These are phyloP conservation scores for Aspergillus leporis DNA, from an alignment of 495 filamentous ascomycete genomes.

Conservation along the genomic window DNA sequence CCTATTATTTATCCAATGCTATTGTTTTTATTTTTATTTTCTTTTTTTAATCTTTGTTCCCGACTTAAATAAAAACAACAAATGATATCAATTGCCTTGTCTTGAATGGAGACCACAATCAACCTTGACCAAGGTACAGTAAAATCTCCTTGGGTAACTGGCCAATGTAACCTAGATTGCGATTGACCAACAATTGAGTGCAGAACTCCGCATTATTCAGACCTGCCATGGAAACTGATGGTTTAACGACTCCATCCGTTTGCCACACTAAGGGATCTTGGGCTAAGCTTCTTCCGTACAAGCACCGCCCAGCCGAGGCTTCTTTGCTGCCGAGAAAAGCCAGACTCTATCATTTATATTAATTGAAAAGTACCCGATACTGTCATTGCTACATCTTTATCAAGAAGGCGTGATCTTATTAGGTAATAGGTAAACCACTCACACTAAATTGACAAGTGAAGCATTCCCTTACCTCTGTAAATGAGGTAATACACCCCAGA, in stretches of 20 bases:
- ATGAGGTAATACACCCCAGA: too few relatives aligned
- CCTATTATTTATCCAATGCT: not conserved
- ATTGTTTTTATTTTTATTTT: not conserved
- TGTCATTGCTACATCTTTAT: not conserved
- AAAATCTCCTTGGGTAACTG: too few relatives aligned
- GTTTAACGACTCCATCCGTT: too few relatives aligned
- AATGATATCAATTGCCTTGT: too few relatives aligned
- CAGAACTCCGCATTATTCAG: too few relatives aligned
- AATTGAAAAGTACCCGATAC: not conserved
- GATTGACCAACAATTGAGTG: too few relatives aligned
- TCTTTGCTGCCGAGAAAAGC: not conserved
- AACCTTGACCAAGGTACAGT: too few relatives aligned
- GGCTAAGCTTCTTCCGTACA: not conserved
- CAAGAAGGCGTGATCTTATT: not conserved
- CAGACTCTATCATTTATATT: not conserved
- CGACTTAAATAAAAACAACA: not conserved
- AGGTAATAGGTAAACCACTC: not conserved
- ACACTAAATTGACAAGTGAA: too few relatives aligned
- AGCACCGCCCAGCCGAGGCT: not conserved
- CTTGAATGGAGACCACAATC: too few relatives aligned
- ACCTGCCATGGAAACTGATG: too few relatives aligned
- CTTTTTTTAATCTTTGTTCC: not conserved
- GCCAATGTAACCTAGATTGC: too few relatives aligned
- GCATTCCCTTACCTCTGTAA: too few relatives aligned
- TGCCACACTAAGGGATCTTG: not conserved